A percentile compares a stretch with the other conserved stretches of the same genome.
These are phyloP conservation scores for Escallonia herrerae DNA, from an alignment of 129 eudicot species.

Conservation along the genomic window DNA sequence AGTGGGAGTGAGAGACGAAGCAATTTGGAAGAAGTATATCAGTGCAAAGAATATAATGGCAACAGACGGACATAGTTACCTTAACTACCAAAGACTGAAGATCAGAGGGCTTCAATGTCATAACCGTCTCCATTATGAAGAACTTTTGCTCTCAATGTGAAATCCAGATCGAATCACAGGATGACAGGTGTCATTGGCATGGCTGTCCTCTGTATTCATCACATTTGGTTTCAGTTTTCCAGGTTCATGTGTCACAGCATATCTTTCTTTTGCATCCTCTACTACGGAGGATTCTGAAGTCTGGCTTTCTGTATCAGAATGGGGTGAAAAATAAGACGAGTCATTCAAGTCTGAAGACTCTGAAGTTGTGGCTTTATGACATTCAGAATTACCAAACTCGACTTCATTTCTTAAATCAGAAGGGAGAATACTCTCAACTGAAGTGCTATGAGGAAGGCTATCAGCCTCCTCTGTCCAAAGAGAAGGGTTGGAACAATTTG, in stretches of 20 bases:
- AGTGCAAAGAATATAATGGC: neutral
- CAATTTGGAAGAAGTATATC: neutral
- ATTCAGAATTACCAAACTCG: neutral
- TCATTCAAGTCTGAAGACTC: conserved; percentile 5
- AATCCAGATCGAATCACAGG: neutral
- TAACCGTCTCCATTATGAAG: conserved; percentile 3
- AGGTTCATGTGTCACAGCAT: neutral
- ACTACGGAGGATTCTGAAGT: conserved; percentile 10
- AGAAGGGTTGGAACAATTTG: neutral
- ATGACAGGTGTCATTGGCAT: conserved; percentile 6
- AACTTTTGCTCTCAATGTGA: too few species aligned
- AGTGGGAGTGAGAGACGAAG: neutral
- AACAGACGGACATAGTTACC: conserved; percentile 13
- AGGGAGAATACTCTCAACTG: conserved; percentile 7
- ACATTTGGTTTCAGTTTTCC: neutral
- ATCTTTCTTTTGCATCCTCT: neutral
- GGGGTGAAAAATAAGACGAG: neutral
- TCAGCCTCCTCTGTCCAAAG: neutral
- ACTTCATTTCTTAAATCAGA: conserved; percentile 11
- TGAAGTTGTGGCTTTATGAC: too few species aligned
- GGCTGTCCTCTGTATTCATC: conserved; percentile 12
- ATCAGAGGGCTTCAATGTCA: conserved; percentile 11
- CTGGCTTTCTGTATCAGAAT: conserved; percentile 6
- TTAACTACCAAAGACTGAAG: conserved; percentile 25
- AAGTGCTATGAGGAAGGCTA: conserved; percentile 2